Base-by-base conservation (phyloP, 2,329 filamentous ascomycete species). In the Pseudogymnoascus verrucosus region DNA sequence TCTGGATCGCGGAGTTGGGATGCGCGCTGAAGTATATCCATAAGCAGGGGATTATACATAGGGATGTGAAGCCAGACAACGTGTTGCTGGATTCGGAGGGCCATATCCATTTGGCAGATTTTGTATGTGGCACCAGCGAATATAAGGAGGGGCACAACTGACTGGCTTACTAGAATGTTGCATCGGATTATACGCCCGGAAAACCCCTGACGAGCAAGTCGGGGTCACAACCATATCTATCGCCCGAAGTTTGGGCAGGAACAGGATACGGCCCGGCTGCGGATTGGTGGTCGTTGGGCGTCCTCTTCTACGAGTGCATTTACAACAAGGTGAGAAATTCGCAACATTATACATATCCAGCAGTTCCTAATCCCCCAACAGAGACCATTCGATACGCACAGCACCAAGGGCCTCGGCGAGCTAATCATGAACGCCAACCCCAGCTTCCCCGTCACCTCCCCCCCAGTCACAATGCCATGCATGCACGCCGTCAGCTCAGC, bases 301-400 rank as follows among this genome's bases (percentile, higher is more conserved):
- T 99, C 54, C 84, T 96, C n/a, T 98, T 98, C 76, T 99, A 97
- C 76, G 95, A 99, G 76, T 98, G 95, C 82, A 97, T 99, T 68
- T 99, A 98, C 79, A 96, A 96, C 79, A 98, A 96, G 88, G 91
- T 92, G 77, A 62, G 81, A 73, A 62, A 51, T 16, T 23, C 14
- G 12, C 39, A n/a, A 61, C 14, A 6, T 2, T 16, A 31, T 26
- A 57, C n/a, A n/a, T 19, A 19, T 34, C n/a, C 34, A 11, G 7
- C 37, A 39, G 21, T 8, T 64, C 62, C 64, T 66, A 16, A 67
- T 39, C 19, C 47, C 28, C 57, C 34, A 65, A 5, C 64, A 96
- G 91, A 86, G 95, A 70, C 95, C 95, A 21, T 99, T 98, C 68
- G 92, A 97, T 72, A 93, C 91, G 62, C 91, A 88, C 69, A 93